Evolutionary conservation across 257 asterid species (phyloP), one percentile per base, ranked within the genome.

Genomic region (Solanum pennellii): DNA sequence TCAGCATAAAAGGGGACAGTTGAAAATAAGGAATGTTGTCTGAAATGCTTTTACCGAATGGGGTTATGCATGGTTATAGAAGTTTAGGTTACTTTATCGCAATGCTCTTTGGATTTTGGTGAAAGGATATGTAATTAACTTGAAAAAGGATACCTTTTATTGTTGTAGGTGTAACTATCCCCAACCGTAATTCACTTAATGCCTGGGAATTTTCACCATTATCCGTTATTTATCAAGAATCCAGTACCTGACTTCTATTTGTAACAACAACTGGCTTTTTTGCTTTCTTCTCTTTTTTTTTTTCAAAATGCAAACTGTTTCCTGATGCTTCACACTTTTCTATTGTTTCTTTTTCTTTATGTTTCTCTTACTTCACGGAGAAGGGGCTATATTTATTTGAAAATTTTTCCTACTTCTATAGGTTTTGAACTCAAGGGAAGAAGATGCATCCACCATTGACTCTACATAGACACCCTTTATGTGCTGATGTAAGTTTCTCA

Each of bases 401-500:
- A 80, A 27, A 0, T 0, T 29, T 80, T 5, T 47, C 68, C 33
- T 27, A 8, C 84, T 80, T 49, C 68, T 10, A 18, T 18, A 80
- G 89, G 87, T 41, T 52, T 13, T 83, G 87, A 69, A 60, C 65
- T 87, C 75, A 66, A 74, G 12, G 41, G 85, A 89, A 88, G 88
- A 87, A 49, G 77, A 94, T 94, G 98, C 98, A 94, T 91, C 98
- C 95, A 82, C 97, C 94, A 87, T 79, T 94, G 49, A 94, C 97
- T 75, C 87, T 94, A 52, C 97, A 94, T 91, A 90, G 93, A 86
- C 98, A 94, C 88, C 97, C 93, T n/a, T 91, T 93, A 94, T 94
- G 98, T 90, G 95, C 95, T 66, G 94, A 94, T 84, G 98, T 93
- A 92, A 88, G 98, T 88, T 87, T 69, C 44, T 73, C 86, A 41